Base-by-base conservation (phyloP, 192 early-diverging fungal genomes). In the Backusella liffmaniae region DNA sequence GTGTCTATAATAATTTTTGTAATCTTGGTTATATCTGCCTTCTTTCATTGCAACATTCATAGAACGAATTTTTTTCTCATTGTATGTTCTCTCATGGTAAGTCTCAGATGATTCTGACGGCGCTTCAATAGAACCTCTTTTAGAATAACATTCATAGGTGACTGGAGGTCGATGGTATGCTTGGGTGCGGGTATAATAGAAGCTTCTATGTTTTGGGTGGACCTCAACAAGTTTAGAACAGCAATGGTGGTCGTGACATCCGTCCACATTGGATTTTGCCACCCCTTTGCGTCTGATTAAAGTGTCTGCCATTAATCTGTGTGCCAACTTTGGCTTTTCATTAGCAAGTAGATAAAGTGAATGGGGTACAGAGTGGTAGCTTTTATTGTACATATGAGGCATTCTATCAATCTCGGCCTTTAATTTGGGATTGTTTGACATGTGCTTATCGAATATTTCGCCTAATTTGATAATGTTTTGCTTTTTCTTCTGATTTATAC, bases 1-100 rank as follows among this genome's bases (percentile, higher is more conserved):
- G 26, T 62, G 56, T 62, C 56, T 62, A 62, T 62, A 62, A 62
- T 62, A 29, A 26, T 62, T 62, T 62, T 23, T 62, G n/a, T 62
- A 62, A 29, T 62, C 8, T 62, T 62, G 56, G 56, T 62, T 62
- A 15, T 29, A 62, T 62, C 56, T 62, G 21, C 26, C 29, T 13
- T 62, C 26, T 10, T 2, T n/a, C 56, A 62, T 62, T n/a, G 46
- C 18, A 62, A 62, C 12, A 10, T 62, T 62, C 2, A 62, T 62
- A 10, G 56, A 29, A 62, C 3, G 56, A 4, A 13, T 13, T 62
- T 10, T 13, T 62, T 29, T 62, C 26, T 62, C 56, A 62, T 29
- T 62, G 12, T 26, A 56, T 56, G 18, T 56, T 23, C 53, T 56
- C 21, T 23, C 53, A 56, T 23, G 18, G 10, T 18, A 29, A 23